phyloP scores from a whole-genome alignment of 1,139 yeast species.

The Suhomyces ambrosiae region DNA sequence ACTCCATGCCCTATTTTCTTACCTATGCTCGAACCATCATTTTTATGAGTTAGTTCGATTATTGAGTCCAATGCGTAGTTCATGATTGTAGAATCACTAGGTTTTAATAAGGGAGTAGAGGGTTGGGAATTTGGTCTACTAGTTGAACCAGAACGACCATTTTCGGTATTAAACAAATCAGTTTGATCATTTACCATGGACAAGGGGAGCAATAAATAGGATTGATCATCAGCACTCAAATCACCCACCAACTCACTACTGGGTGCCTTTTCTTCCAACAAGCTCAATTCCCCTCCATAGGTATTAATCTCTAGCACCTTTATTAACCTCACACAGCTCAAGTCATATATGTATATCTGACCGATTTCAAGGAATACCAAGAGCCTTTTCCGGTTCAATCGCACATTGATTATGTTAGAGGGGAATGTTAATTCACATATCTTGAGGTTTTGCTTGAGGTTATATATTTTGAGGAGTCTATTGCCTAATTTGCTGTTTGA shows the following conservation, averaged over 20 bases:
- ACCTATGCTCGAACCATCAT: conserved; percentile 9
- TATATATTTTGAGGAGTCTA: conserved; percentile 60
- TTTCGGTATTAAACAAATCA: conserved; percentile 30
- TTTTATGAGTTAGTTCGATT: conserved; percentile 27
- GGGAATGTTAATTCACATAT: conserved; percentile 75
- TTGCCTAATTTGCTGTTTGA: conserved; percentile 45
- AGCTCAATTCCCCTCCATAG: conserved; percentile 8
- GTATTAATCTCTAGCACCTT: conserved; percentile 54
- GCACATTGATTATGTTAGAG: conserved; percentile 58
- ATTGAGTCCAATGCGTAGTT: conserved; percentile 15
- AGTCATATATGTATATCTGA: conserved; percentile 70
- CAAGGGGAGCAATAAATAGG: conserved; percentile 47
- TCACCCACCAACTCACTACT: conserved; percentile 44
- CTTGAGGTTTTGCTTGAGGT: conserved; percentile 66
- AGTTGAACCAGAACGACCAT: conserved; percentile 4
- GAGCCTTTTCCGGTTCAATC: conserved; percentile 66
- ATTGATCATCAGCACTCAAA: conserved; percentile 50
- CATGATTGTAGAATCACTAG: conserved; percentile 22
- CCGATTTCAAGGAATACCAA: conserved; percentile 61
- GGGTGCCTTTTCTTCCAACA: conserved; percentile 18
- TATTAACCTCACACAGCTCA: conserved; percentile 67
- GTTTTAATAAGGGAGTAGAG: conserved; percentile 19
- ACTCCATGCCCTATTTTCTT: conserved; percentile 15
- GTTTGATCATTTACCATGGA: conserved; percentile 30
- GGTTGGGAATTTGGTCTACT: conserved; percentile 14